Conservation (phyloP, 768 basidiomycete genomes). For the Boletellus emodensis region DNA sequence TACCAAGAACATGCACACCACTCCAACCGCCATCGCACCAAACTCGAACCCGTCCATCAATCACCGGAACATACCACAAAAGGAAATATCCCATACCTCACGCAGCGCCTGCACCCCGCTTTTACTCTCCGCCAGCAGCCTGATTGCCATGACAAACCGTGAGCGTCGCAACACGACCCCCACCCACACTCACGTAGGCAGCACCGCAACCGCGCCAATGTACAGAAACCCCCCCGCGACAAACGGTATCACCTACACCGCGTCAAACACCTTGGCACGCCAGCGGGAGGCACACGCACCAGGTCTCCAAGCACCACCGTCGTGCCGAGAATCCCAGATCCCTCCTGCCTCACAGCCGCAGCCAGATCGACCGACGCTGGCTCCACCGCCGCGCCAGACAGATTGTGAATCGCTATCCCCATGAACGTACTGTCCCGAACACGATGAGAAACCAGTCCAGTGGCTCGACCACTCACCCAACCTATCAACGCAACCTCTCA, state of each 20-base stretch:
- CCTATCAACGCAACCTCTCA: slow-evolving; percentile 29
- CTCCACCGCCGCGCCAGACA: slow-evolving; percentile 49
- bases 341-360: slow-evolving; percentile 71
- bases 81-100: slow-evolving; percentile 49
- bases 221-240: slow-evolving; percentile 91
- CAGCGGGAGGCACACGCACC: slow-evolving; percentile 43
- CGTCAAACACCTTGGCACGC: slow-evolving; percentile 13
- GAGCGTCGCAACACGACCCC: slow-evolving; percentile 4
- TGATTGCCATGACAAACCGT: slow-evolving; percentile 30
- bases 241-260: slow-evolving; percentile 74
- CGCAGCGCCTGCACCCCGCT: slow-evolving; percentile 86
- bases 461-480: slow-evolving; percentile 25
- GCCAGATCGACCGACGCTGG: slow-evolving; percentile 56
- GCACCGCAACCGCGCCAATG: slow-evolving; percentile 88
- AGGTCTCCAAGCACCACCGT: slow-evolving; percentile 76
- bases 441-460: slow-evolving; percentile 3
- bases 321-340: slow-evolving; percentile 78
- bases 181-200: slow-evolving; percentile 69
- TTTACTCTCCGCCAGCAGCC: slow-evolving; percentile 82
- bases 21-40: slow-evolving; percentile 87
- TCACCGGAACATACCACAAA: slow-evolving; percentile 13
- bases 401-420: slow-evolving; percentile 79
- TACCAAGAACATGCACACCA: slow-evolving; percentile 87
- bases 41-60: slow-evolving; percentile 51
- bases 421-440: slow-evolving; percentile 64